Percentiles rank a stretch among this genome's conserved stretches.
phyloP scores from a whole-genome alignment of 805 yeast species.

The Nakazawaea anatomiae region DNA sequence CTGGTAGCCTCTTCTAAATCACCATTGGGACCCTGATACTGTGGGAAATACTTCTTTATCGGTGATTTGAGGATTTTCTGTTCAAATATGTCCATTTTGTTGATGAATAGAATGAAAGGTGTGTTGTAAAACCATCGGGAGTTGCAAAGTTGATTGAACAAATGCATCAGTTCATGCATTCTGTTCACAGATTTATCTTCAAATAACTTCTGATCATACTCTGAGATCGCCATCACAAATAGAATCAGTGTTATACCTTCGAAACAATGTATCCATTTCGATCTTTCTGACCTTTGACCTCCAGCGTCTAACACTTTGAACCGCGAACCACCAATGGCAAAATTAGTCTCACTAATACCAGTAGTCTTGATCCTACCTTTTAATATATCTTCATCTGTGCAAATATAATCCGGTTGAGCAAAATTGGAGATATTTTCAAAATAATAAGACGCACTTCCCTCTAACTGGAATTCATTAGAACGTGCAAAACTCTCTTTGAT shows the following conservation, averaged over 20 bases:
- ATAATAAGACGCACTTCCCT: constrained; percentile 75
- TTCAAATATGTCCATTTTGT: constrained; percentile 80
- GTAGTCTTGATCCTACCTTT: constrained; percentile 93
- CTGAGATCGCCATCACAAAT: constrained; percentile 85
- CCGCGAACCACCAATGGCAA: constrained; percentile 56
- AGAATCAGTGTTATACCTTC: constrained; percentile 84
- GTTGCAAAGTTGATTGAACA: constrained; percentile 80
- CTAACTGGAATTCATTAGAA: constrained; percentile 78
- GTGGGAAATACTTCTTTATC: constrained; percentile 70
- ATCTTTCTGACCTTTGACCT: constrained; percentile 87
- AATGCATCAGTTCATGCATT: constrained; percentile 81
- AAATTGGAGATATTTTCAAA: constrained; percentile 68
- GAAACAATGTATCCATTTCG: constrained; percentile 93
- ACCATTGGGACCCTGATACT: constrained; percentile 59
- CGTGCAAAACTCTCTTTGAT: constrained; percentile 50
- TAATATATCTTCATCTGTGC: constrained; percentile 78
- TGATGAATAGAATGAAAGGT: constrained; percentile 83
- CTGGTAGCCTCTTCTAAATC: constrained; percentile 62
- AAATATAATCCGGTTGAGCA: constrained; percentile 57
- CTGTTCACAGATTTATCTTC: constrained; percentile 88
- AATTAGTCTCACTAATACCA: constrained; percentile 85
- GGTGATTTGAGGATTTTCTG: constrained; percentile 64
- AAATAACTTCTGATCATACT: constrained; percentile 86
- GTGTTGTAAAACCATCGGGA: constrained; percentile 81
- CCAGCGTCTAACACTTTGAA: constrained; percentile 92